Evolutionary conservation across 116 monocot genomes (phyloP), one percentile per base, ranked within the genome.

Genomic region (Zostera marina): DNA sequence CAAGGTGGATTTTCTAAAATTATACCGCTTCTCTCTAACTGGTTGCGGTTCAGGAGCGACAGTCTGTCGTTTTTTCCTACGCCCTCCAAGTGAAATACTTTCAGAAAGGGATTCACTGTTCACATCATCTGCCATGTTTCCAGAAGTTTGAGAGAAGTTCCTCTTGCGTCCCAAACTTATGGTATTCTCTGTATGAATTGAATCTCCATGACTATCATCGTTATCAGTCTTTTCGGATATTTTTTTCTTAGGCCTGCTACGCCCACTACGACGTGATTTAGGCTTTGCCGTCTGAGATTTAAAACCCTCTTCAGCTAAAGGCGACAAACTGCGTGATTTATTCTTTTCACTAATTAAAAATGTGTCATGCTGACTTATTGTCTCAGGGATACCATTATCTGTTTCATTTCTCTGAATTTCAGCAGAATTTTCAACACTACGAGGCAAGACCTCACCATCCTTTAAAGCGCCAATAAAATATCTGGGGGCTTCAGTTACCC

Each of bases 1-100:
- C 96, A 78, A 64, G 48, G 77, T 96, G 14, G 82, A 77, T 39
- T 65, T 73, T 58, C 96, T 89, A 22, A 96, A 59, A 55, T 96
- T 96, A 67, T 96, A 96, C 3, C 96, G 85, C 64, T 65, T 85
- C 10, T 82, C 85, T 19, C 69, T 76, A 22, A 72, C 72, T 20
- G 59, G n/a, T 42, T 63, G 61, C 5, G 66, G 41, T 22, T 46
- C 68, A 39, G 59, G 48, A 45, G 61, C 52, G 58, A 59, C 51
- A 41, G 41, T 78, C 41, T 85, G 75, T 8, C 69, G 67, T 63
- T 76, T 79, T 61, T 89, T 96, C 5, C 76, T 73, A 3, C 80
- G 84, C 51, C 85, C 89, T 39, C 85, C 85, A 38, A 74, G 14
- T 8, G 96, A 89, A 32, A 89, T 47, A 70, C 82, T 89, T 46